Conservation (phyloP, 2,329 filamentous ascomycete species). For the Sarocladium brachiariae region DNA sequence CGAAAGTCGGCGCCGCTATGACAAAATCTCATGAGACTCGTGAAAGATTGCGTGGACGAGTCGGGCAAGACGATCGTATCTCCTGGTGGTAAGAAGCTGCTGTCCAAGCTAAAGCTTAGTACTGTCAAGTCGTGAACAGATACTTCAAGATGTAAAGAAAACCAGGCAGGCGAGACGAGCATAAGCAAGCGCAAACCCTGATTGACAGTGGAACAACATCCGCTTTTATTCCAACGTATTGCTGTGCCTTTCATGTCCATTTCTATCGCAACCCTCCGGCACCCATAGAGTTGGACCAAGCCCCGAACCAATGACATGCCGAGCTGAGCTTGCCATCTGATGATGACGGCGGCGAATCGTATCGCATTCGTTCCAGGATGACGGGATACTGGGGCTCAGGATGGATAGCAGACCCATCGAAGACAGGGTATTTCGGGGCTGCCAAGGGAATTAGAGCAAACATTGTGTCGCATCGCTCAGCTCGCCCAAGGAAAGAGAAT, state of each 20-base stretch:
- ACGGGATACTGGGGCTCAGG: not conserved
- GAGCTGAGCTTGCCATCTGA: not conserved
- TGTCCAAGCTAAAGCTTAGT: too few species aligned
- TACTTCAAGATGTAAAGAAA: not conserved
- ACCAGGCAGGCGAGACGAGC: not conserved
- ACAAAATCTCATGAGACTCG: not conserved
- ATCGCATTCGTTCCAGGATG: not conserved
- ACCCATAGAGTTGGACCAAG: not conserved
- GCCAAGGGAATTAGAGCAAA: not conserved
- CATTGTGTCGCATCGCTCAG: not conserved
- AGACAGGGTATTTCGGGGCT: not conserved
- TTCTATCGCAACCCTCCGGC: conserved; percentile 3
- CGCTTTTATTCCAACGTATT: conserved; percentile 6
- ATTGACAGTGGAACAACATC: conserved; percentile 5
- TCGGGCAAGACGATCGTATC: not conserved
- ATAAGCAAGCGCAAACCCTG: not conserved
- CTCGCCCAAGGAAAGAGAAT: too few species aligned
- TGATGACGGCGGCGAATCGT: not conserved
- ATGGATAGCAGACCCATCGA: not conserved
- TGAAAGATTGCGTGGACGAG: too few species aligned
- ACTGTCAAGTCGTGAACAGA: too few species aligned
- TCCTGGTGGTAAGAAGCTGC: not conserved
- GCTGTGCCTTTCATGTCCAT: too few species aligned
- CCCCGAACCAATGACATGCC: not conserved
- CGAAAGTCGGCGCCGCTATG: not conserved